phyloP scores from a whole-genome alignment of 768 basidiomycete genomes.

The Lactarius pseudohatsudake region DNA sequence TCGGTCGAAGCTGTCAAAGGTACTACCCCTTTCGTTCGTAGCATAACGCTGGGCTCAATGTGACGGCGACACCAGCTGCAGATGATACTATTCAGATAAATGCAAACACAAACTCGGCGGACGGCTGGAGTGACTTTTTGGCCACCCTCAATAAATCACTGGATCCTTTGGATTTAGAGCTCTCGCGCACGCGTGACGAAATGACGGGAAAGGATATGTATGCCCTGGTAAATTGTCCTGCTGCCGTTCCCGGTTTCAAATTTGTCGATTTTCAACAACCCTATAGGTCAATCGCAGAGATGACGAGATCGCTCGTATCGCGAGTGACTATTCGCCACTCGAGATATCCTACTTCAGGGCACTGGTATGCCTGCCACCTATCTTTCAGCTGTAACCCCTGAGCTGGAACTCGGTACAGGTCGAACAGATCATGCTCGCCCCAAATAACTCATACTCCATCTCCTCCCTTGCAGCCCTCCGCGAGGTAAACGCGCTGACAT shows the following conservation, averaged over 20 bases:
- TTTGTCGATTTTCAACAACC: not conserved
- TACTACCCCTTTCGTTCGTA: constrained; percentile 31
- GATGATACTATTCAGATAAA: constrained; percentile 52
- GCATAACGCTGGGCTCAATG: not conserved
- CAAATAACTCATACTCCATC: constrained; percentile 69
- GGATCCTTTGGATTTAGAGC: constrained; percentile 70
- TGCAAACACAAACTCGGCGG: constrained; percentile 41
- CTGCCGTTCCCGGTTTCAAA: not conserved
- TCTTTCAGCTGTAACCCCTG: not conserved
- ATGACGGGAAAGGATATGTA: constrained; percentile 61
- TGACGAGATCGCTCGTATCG: constrained; percentile 81
- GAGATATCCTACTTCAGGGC: constrained; percentile 88
- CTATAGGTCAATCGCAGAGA: constrained; percentile 74
- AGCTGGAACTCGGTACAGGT: constrained; percentile 49
- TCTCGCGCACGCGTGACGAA: constrained; percentile 65
- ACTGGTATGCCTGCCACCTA: constrained; percentile 47
- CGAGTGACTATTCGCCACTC: constrained; percentile 73
- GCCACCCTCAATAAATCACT: constrained; percentile 58
- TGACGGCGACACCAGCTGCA: constrained; percentile 42
- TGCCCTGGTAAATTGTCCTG: constrained; percentile 54
- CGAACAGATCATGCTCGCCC: constrained; percentile 84
- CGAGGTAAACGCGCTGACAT: constrained; percentile 54
- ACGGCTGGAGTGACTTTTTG: constrained; percentile 62
- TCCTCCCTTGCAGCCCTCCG: constrained; percentile 76
- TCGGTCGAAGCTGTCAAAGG: constrained; percentile 69